Evolutionary conservation across 2,329 filamentous ascomycete genomes (phyloP), one percentile per base, ranked within the genome.

Genomic region (Aspergillus sp.): DNA sequence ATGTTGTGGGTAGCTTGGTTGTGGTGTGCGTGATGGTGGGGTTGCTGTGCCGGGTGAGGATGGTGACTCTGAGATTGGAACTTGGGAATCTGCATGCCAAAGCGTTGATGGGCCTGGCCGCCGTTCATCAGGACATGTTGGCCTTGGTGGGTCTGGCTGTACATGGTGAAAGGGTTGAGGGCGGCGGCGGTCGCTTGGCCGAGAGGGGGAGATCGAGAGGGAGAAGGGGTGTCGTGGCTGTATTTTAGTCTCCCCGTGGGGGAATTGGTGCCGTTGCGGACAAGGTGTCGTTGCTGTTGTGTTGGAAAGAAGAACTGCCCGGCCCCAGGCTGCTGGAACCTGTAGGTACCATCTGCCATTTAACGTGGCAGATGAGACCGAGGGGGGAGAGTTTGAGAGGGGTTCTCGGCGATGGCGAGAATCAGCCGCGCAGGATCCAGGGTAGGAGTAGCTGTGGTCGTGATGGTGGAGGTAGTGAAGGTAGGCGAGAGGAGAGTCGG

Each of bases 291-390:
- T 63, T 69, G 66, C 55, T 74, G 74, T 60, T 76, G 74, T 55
- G 72, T 65, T 68, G 73, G 69, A 58, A 75, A 76, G 64, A 72
- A 76, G 62, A 75, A 78, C 64, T 74, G 75, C 71, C 75, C 76
- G 73, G 74, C 73, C 70, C 74, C 76, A 76, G 76, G 74, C 74
- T 78, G 76, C 70, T 77, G 76, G 75, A 76, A 78, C 71, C 76
- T 75, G 73, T 76, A 78, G 70, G 74, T 73, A 77, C 75, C 76
- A 78, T 79, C 76, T 76, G 76, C 76, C 76, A 79, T 79, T 73
- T 77, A 78, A 73, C 73, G 73, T 68, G 73, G 73, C 71, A 75
- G 71, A 73, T 62, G 71, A 71, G 67, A 74, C 72, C 71, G 68
- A 63, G 65, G 58, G 59, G 67, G 67, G 60, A 64, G 66, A 65